Conservation (phyloP, 1,284 basidiomycete species). For the Leccinum pachyderme region DNA sequence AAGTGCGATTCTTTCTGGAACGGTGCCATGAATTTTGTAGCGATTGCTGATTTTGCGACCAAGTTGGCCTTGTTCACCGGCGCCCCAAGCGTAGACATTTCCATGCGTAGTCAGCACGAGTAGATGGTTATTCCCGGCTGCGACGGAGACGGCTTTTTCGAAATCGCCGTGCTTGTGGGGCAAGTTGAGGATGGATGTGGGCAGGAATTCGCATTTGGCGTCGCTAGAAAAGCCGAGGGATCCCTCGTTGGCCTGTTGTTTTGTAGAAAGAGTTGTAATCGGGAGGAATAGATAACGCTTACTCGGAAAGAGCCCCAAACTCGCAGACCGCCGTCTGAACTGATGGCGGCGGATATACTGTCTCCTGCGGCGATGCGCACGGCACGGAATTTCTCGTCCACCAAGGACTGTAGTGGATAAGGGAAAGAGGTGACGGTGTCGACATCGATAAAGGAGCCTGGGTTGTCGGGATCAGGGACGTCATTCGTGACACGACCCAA, state of each 20-base stretch:
- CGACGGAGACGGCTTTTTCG: constrained; percentile 76
- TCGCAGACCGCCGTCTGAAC: constrained; percentile 73
- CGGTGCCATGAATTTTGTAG: constrained; percentile 79
- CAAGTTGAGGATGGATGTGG: constrained; percentile 70
- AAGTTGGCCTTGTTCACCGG: constrained; percentile 84
- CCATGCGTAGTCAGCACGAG: constrained; percentile 84
- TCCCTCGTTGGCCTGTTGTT: constrained; percentile 68
- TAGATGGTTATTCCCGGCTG: constrained; percentile 84
- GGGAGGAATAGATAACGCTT: constrained; percentile 33
- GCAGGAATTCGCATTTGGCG: constrained; percentile 62
- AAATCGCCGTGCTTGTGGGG: constrained; percentile 60
- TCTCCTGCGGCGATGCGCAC: constrained; percentile 84
- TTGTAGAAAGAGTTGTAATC: constrained; percentile 12
- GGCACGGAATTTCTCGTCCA: constrained; percentile 78
- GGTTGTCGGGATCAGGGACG: constrained; percentile 65
- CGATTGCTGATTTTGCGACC: constrained; percentile 84
- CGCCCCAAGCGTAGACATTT: constrained; percentile 83
- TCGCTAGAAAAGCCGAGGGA: constrained; percentile 81
- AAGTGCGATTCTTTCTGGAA: constrained; percentile 77
- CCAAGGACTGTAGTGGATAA: constrained; percentile 67
- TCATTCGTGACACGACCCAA: constrained; percentile 81
- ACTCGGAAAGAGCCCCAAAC: constrained; percentile 95
- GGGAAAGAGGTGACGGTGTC: constrained; percentile 81
- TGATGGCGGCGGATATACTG: constrained; percentile 80
- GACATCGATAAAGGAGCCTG: constrained; percentile 58